Percentiles rank a stretch among this genome's conserved stretches.
These are phyloP conservation scores for Onygenales sp. DNA, from an alignment of 2,329 filamentous ascomycete species.

Conservation along the genomic window DNA sequence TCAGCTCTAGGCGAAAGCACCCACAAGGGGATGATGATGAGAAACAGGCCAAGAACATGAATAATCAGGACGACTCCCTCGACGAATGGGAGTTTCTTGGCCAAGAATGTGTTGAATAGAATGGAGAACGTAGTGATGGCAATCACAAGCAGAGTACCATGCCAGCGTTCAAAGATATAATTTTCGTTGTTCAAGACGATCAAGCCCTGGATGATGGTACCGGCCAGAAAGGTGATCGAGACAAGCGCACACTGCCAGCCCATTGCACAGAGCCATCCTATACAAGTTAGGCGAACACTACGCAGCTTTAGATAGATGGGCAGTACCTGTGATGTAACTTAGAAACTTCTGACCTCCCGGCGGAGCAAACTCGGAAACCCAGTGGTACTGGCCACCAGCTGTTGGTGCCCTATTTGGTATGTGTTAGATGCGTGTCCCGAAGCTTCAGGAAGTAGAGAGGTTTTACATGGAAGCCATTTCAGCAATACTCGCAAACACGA, in stretches of 20 bases:
- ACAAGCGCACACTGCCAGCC: slow-evolving; percentile 39
- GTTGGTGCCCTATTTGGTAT: slow-evolving; percentile 26
- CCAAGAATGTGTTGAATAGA: slow-evolving; percentile 34
- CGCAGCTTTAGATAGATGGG: not conserved
- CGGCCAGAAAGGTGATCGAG: slow-evolving; percentile 35
- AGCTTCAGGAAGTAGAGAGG: not conserved
- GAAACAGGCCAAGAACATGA: slow-evolving; percentile 34
- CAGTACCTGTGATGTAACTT: slow-evolving; percentile 34
- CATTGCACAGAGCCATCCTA: slow-evolving; percentile 34
- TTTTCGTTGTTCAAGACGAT: slow-evolving; percentile 34
- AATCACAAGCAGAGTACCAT: slow-evolving; percentile 35
- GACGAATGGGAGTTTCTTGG: slow-evolving; percentile 28
- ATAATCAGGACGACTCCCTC: slow-evolving; percentile 33
- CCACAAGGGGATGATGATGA: slow-evolving; percentile 35
- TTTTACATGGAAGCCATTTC: slow-evolving; percentile 36
- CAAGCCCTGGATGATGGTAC: slow-evolving; percentile 37
- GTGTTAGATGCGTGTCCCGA: not conserved
- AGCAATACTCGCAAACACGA: slow-evolving; percentile 30
- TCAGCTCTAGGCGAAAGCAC: slow-evolving; percentile 30
- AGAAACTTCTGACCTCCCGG: slow-evolving; percentile 31
- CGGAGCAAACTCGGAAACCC: slow-evolving; percentile 38
- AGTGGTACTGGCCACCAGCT: slow-evolving; percentile 32
- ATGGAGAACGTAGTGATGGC: slow-evolving; percentile 31
- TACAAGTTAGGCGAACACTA: slow-evolving; percentile 1
- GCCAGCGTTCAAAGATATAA: slow-evolving; percentile 34